Evolutionary conservation across 257 asterid genomes (phyloP), one percentile per base, ranked within the genome.

Genomic region (Jasminum sambac): DNA sequence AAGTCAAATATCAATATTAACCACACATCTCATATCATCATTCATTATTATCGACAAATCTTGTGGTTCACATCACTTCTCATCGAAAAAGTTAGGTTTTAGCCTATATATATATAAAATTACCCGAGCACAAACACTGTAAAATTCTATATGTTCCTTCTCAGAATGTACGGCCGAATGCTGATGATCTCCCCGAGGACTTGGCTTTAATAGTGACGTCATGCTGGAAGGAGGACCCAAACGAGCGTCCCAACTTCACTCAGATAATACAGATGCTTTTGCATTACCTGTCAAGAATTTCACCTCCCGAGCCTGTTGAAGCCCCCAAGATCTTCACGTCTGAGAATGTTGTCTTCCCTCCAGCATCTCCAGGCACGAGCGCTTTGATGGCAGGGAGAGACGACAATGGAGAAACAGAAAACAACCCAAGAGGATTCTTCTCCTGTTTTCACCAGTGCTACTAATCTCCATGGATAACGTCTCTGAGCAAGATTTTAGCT

Each of bases 251-350:
- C 73, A 89, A 91, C 87, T 91, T 94, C 90, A 88, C 69, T 40
- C 95, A 84, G 79, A 94, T 94, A 74, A 91, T 88, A 78, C 96
- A 91, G 30, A 94, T 91, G 99, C 99, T 94, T 73, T 85, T 95
- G 69, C 88, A 82, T 8, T 89, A 78, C 58, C 91, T 95, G 5
- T 88, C 97, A 0, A 55, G 87, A 40, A 76, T 88, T 59, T 87
- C 95, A 8, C 96, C 96, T 3, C 88, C 86, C 2, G 86, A 86
- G 52, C 89, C 97, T 0, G 86, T 76, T 11, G 55, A 83, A 19
- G 96, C 95, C 4, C 86, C 74, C 23, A 66, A 87, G 60, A 84
- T 85, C 48, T 87, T 87, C 81, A 71, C 88, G 55, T 85, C 97
- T 0, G 82, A 82, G 70, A 90, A 89, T 59, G 72, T 83, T 5